Percentiles rank a stretch among this genome's conserved stretches.
Evolutionary conservation across 352 stramenopile genomes (phyloP).

Genomic region (Globisporangium cylindrosporum): DNA sequence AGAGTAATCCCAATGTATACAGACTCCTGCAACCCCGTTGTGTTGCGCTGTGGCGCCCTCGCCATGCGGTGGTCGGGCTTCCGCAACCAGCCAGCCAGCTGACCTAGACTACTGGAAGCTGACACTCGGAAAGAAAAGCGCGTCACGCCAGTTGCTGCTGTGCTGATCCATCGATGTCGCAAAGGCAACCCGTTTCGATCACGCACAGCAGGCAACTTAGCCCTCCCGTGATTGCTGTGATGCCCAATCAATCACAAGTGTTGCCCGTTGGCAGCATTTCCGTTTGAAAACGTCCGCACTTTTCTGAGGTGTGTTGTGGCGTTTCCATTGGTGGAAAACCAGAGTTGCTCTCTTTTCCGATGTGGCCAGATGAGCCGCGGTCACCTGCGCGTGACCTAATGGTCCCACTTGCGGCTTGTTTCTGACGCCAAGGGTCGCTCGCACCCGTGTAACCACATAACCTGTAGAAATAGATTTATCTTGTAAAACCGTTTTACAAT

Average conservation of each 20-base stretch:
- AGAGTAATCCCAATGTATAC: background rate
- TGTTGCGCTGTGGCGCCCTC: background rate
- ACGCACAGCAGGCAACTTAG: background rate
- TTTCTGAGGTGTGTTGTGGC: background rate
- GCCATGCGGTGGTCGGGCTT: background rate
- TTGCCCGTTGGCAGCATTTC: background rate
- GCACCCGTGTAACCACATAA: background rate
- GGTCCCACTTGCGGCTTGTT: background rate
- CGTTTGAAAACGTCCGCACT: background rate
- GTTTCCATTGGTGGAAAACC: background rate
- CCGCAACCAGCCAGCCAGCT: background rate
- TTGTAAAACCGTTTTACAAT: background rate
- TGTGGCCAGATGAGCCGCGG: background rate
- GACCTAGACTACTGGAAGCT: too few species aligned
- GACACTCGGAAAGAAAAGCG: background rate
- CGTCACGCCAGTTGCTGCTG: background rate
- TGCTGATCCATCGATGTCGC: background rate
- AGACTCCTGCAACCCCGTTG: background rate
- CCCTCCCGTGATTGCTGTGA: background rate
- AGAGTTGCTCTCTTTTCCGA: background rate
- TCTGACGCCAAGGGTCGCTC: background rate
- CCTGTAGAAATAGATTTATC: background rate
- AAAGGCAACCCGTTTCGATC: background rate
- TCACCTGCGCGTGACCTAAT: conserved; percentile 1
- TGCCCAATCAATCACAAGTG: background rate